A percentile compares a stretch with the other conserved stretches of the same genome.
Evolutionary conservation across 257 asterid genomes (phyloP).

Genomic region (Leptodermis oblonga): DNA sequence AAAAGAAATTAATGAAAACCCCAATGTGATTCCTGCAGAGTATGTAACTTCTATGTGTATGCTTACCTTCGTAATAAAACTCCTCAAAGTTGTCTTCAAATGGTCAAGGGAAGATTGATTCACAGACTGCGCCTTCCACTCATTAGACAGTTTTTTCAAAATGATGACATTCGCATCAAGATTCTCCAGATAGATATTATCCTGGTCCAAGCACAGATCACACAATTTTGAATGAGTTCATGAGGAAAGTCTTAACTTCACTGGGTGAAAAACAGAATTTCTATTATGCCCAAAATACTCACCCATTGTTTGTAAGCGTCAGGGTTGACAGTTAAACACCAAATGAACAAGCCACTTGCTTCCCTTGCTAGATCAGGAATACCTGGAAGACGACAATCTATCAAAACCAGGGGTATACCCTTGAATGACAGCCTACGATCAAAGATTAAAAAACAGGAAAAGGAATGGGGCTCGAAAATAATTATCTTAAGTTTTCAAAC

Average conservation of each 20-base stretch:
- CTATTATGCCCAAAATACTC: background rate
- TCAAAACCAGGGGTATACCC: background rate
- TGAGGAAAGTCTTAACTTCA: background rate
- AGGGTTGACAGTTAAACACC: conserved; percentile 29
- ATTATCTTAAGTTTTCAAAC: background rate
- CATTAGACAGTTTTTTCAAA: conserved; percentile 27
- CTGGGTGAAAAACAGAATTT: too few species aligned
- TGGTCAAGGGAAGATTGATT: conserved; percentile 18
- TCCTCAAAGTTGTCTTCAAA: conserved; percentile 22
- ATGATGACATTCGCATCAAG: conserved; percentile 24
- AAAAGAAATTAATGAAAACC: too few species aligned
- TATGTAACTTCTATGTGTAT: background rate
- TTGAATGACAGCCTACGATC: background rate
- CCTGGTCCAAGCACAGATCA: conserved; percentile 8
- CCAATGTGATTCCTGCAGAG: background rate
- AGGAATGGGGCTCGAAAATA: background rate
- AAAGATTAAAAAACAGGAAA: background rate
- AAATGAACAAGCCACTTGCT: conserved; percentile 23
- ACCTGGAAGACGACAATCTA: conserved; percentile 19
- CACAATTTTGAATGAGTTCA: background rate
- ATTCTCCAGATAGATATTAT: conserved; percentile 25
- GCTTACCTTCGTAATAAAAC: conserved; percentile 23
- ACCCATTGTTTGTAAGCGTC: conserved; percentile 30
- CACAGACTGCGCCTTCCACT: conserved; percentile 13
- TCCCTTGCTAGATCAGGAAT: conserved; percentile 23